These are phyloP conservation scores for Erythrobasidium hasegawianum DNA, from an alignment of 1,284 basidiomycete genomes.

Conservation along the genomic window DNA sequence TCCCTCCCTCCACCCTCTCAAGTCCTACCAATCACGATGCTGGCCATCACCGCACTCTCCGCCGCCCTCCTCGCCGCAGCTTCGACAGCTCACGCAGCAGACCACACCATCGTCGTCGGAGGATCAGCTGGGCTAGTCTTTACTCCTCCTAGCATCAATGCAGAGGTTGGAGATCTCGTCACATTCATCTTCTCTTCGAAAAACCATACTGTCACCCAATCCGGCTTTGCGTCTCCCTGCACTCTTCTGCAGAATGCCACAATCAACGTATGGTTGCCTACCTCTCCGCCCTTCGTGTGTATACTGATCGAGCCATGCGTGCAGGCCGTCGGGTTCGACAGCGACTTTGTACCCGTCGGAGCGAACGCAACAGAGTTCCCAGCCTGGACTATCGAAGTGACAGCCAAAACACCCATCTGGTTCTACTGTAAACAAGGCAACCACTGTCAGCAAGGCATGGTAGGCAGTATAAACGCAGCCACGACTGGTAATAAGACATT, in stretches of 20 bases:
- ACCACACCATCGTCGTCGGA: conserved; percentile 55
- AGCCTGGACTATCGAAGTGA: conserved; percentile 45
- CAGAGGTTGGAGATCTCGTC: conserved; percentile 38
- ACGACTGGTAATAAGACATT: conserved; percentile 56
- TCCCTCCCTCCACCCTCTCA: not conserved
- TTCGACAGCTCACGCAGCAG: conserved; percentile 4
- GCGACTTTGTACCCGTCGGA: conserved; percentile 59
- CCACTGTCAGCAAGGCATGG: conserved; percentile 53
- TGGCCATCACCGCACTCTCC: conserved; percentile 24
- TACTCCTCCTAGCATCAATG: conserved; percentile 53
- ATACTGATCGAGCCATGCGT: not conserved
- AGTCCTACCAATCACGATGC: conserved; percentile 15
- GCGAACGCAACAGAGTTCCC: conserved; percentile 48
- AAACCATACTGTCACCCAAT: conserved; percentile 33
- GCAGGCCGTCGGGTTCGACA: conserved; percentile 52
- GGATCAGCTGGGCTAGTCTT: conserved; percentile 54
- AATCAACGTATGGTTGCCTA: conserved; percentile 3
- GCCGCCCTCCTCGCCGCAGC: conserved; percentile 6
- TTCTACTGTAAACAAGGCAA: conserved; percentile 51
- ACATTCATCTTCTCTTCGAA: conserved; percentile 21
- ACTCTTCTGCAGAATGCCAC: conserved; percentile 28
- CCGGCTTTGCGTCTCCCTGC: conserved; percentile 26
- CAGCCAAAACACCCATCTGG: conserved; percentile 60
- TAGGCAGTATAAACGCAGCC: conserved; percentile 63
- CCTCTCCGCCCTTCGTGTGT: not conserved